phyloP scores from a whole-genome alignment of 2,329 filamentous ascomycete genomes.

The Akanthomyces dipterigenus region DNA sequence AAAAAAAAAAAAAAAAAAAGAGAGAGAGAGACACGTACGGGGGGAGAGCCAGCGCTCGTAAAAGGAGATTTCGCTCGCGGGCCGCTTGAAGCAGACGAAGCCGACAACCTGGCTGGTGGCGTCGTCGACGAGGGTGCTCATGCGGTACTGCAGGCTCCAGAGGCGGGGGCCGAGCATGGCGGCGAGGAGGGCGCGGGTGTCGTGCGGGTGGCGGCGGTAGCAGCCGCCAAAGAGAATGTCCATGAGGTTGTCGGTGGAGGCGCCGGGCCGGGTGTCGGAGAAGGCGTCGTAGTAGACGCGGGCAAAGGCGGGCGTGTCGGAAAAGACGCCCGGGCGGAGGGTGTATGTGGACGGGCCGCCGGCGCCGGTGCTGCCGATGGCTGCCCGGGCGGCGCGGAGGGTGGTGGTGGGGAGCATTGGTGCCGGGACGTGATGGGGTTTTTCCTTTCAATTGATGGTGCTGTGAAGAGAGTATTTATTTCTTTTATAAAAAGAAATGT shows the following conservation, averaged over 20 bases:
- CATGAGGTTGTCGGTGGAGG: slow-evolving; percentile 21
- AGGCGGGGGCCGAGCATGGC: slow-evolving; percentile 26
- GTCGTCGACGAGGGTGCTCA: slow-evolving; percentile 22
- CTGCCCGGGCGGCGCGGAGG: too few relatives aligned
- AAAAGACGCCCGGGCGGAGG: slow-evolving; percentile 25
- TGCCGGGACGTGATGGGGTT: too few relatives aligned
- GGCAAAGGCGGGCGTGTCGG: slow-evolving; percentile 23
- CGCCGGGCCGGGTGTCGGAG: slow-evolving; percentile 6
- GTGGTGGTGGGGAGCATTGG: not conserved
- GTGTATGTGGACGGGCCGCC: slow-evolving; percentile 12
- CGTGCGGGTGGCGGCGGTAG: slow-evolving; percentile 1
- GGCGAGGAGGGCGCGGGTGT: slow-evolving; percentile 16
- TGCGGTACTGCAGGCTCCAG: slow-evolving; percentile 26
- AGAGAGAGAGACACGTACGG: too few relatives aligned
- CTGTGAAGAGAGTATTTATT: not conserved
- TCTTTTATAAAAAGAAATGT: too few relatives aligned
- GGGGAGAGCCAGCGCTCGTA: slow-evolving; percentile 25
- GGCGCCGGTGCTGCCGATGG: not conserved
- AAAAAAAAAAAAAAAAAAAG: too few relatives aligned
- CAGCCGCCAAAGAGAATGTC: slow-evolving; percentile 23
- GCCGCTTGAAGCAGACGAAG: slow-evolving; percentile 30
- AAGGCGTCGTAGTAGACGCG: slow-evolving; percentile 25
- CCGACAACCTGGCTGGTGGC: slow-evolving; percentile 19
- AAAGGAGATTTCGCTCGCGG: slow-evolving; percentile 20
- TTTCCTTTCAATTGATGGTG: too few relatives aligned